phyloP scores from a whole-genome alignment of 768 basidiomycete species.

The Podaxis mareebaensis region DNA sequence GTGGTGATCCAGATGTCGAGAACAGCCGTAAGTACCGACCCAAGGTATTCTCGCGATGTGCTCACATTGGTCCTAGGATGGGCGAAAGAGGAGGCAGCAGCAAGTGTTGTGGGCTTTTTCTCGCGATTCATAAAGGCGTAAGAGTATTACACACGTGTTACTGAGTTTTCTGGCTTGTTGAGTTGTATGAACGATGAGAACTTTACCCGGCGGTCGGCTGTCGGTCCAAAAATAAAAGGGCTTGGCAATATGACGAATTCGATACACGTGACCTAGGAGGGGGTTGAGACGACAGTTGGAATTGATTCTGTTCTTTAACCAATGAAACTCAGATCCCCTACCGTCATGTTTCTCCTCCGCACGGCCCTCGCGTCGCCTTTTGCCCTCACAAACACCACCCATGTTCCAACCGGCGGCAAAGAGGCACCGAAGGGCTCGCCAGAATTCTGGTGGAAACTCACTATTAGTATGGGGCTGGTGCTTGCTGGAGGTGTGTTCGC shows the following conservation, averaged over 20 bases:
- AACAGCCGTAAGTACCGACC: conserved; percentile 34
- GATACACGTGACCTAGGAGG: neutral
- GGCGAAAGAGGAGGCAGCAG: conserved; percentile 61
- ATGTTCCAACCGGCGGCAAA: conserved; percentile 11
- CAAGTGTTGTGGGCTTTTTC: conserved; percentile 53
- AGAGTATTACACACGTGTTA: neutral
- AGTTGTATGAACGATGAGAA: no score
- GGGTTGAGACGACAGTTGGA: neutral
- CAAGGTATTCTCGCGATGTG: neutral
- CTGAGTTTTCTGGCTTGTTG: neutral
- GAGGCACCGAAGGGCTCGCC: conserved; percentile 41
- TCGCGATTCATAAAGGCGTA: conserved; percentile 36
- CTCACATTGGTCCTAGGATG: conserved; percentile 42
- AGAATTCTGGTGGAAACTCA: conserved; percentile 75
- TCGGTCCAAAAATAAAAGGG: no score
- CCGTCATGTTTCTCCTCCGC: conserved; percentile 26
- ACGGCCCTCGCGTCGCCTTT: conserved; percentile 27
- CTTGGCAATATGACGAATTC: neutral
- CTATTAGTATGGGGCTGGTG: conserved; percentile 68
- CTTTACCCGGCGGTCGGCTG: no score
- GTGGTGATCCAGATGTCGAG: conserved; percentile 43
- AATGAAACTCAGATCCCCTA: conserved; percentile 24
- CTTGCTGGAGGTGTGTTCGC: conserved; percentile 90
- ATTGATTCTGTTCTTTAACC: conserved; percentile 1
- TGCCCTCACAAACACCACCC: conserved; percentile 8